These are phyloP conservation scores for Claviceps pazoutovae DNA, from an alignment of 2,329 filamentous ascomycete species.

Conservation along the genomic window DNA sequence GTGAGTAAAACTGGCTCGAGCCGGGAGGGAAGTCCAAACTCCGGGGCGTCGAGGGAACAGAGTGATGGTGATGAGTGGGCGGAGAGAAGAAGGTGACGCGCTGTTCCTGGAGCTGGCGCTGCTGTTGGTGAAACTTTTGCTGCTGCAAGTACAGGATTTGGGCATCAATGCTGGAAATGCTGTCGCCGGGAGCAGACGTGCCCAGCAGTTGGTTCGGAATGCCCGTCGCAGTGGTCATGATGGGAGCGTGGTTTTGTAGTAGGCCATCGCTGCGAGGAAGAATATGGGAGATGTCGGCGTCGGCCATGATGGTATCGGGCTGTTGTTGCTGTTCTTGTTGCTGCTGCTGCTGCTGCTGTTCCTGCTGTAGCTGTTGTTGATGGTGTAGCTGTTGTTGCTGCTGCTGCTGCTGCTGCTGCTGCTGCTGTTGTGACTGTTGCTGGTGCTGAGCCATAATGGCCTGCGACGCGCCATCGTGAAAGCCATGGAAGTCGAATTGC, in stretches of 20 bases:
- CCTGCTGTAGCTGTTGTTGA: slow-evolving; percentile 6
- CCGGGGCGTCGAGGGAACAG: slow-evolving; percentile 67
- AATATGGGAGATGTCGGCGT: slow-evolving; percentile 17
- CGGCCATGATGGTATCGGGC: slow-evolving; percentile 23
- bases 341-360: not conserved
- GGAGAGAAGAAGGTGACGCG: slow-evolving; percentile 36
- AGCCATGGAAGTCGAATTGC: slow-evolving; percentile 47
- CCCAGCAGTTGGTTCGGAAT: slow-evolving; percentile 33
- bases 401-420: slow-evolving; percentile 17
- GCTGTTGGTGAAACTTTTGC: slow-evolving; percentile 47
- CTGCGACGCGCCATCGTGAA: slow-evolving; percentile 27
- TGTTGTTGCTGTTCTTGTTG: slow-evolving; percentile 13
- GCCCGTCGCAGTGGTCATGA: slow-evolving; percentile 31
- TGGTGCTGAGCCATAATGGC: slow-evolving; percentile 17
- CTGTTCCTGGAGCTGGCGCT: slow-evolving; percentile 44
- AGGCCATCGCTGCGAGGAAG: slow-evolving; percentile 20
- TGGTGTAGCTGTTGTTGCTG: slow-evolving; percentile 2
- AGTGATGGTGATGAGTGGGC: slow-evolving; percentile 30
- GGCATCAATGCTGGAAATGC: slow-evolving; percentile 46
- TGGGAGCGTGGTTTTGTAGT: slow-evolving; percentile 30
- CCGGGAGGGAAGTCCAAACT: slow-evolving; percentile 62
- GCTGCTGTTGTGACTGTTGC: slow-evolving; percentile 13
- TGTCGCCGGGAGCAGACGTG: slow-evolving; percentile 28
- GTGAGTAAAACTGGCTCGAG: slow-evolving; percentile 43
- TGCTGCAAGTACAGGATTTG: slow-evolving; percentile 54